These are phyloP conservation scores for Rhytidiadelphus loreus DNA, from an alignment of 225 moss, liverwort and hornwort species.

Conservation along the genomic window DNA sequence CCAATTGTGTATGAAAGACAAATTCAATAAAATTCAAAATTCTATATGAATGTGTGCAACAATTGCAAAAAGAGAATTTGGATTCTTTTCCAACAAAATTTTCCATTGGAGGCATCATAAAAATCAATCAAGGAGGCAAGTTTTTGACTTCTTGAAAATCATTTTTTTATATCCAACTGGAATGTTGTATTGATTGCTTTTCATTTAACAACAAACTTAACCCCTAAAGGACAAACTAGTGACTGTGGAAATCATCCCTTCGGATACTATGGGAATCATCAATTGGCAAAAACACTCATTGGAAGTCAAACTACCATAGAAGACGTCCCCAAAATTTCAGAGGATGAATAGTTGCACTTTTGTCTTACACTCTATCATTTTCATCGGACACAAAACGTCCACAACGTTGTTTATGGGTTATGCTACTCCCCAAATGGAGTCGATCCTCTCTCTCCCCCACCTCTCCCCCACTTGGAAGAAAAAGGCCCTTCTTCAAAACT, in stretches of 20 bases:
- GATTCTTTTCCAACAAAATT: accelerated
- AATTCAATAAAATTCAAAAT: neutral
- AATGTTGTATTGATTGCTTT: neutral
- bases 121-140: accelerated
- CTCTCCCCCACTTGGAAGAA: too few relatives aligned
- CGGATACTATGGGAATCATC: too few relatives aligned
- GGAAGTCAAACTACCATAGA: too few relatives aligned
- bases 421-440: too few relatives aligned
- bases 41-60: neutral
- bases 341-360: neutral
- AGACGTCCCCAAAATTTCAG: neutral
- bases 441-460: too few relatives aligned
- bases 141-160: accelerated
- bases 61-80: neutral
- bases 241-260: too few relatives aligned
- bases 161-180: accelerated
- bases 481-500: too few relatives aligned
- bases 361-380: accelerated
- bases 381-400: neutral
- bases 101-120: accelerated
- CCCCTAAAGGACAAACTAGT: too few relatives aligned
- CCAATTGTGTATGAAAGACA: accelerated
- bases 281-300: too few relatives aligned
- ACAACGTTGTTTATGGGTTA: too few relatives aligned
- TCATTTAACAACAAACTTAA: accelerated